These are phyloP conservation scores for Penicillium sp. DNA, from an alignment of 2,329 filamentous ascomycete genomes.

Conservation along the genomic window DNA sequence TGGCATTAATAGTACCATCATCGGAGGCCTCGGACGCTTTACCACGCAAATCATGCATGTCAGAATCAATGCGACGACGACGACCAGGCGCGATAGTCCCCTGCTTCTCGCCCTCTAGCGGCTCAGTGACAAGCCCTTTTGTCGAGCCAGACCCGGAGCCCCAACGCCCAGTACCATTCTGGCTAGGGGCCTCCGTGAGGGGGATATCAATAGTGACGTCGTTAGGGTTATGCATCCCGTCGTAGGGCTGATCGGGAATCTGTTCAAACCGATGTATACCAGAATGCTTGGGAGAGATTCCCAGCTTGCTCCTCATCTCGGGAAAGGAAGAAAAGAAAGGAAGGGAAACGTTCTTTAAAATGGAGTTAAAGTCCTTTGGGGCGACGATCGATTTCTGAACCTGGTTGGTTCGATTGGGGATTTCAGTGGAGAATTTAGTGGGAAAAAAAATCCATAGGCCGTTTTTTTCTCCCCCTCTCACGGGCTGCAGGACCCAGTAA, in stretches of 20 bases:
- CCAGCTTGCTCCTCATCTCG: constrained; percentile 37
- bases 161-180: constrained; percentile 46
- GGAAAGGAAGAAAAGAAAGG: constrained; percentile 3
- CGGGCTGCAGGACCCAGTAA: constrained; percentile 1
- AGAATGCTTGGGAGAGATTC: constrained; percentile 42
- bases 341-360: constrained; percentile 9
- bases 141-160: constrained; percentile 24
- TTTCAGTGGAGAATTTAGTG: constrained; percentile 2
- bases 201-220: constrained; percentile 64
- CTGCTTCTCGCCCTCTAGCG: constrained; percentile 32
- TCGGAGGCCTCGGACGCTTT: constrained; percentile 44
- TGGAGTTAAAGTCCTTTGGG: constrained; percentile 1
- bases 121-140: constrained; percentile 20
- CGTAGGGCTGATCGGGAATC: constrained; percentile 34
- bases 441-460: constrained; percentile 7
- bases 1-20: constrained; percentile 58
- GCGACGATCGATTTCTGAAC: constrained; percentile 10
- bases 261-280: constrained; percentile 49
- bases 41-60: constrained; percentile 31
- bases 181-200: constrained; percentile 56
- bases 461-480: background rate
- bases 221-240: constrained; percentile 49
- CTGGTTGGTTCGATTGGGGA: constrained; percentile 15
- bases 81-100: constrained; percentile 29
- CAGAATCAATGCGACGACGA: constrained; percentile 29